Evolutionary conservation across 495 filamentous ascomycete species (phyloP).

Genomic region (Astrocystis sublimbata): DNA sequence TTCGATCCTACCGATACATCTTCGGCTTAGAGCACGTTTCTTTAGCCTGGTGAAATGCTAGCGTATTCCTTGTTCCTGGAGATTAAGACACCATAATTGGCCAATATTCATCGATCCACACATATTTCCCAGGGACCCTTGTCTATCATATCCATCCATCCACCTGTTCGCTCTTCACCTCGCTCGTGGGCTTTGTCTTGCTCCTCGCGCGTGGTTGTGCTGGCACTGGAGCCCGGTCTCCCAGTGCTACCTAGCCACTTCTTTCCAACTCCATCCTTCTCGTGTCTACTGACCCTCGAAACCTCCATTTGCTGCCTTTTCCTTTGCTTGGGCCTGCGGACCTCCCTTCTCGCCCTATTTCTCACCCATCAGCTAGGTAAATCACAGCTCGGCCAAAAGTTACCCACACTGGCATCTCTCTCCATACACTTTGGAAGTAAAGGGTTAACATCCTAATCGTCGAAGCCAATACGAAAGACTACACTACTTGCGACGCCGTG

Average conservation of each 20-base stretch:
- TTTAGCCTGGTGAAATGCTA: conserved; percentile 8
- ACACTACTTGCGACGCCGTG: background rate
- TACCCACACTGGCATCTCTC: background rate
- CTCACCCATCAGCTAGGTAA: background rate
- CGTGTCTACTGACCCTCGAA: background rate
- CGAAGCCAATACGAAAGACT: background rate
- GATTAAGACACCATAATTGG: background rate
- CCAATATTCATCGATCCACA: background rate
- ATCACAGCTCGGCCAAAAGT: conserved; percentile 2
- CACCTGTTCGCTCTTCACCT: conserved; percentile 13
- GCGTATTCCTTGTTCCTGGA: conserved; percentile 10
- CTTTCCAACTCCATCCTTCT: background rate
- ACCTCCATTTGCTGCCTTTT: background rate
- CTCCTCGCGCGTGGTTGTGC: background rate
- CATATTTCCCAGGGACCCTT: conserved; percentile 5
- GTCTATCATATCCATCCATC: background rate
- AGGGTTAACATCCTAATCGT: conserved; percentile 1
- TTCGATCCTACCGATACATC: background rate
- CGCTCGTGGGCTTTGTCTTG: conserved; percentile 7
- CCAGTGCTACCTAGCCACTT: conserved; percentile 2
- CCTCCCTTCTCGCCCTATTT: background rate
- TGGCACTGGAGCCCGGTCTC: conserved; percentile 10
- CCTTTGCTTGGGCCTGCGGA: background rate
- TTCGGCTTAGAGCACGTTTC: conserved; percentile 2
- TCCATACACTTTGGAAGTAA: conserved; percentile 7